Evolutionary conservation across 495 filamentous ascomycete genomes (phyloP).

Genomic region (Neurospora intermedia): DNA sequence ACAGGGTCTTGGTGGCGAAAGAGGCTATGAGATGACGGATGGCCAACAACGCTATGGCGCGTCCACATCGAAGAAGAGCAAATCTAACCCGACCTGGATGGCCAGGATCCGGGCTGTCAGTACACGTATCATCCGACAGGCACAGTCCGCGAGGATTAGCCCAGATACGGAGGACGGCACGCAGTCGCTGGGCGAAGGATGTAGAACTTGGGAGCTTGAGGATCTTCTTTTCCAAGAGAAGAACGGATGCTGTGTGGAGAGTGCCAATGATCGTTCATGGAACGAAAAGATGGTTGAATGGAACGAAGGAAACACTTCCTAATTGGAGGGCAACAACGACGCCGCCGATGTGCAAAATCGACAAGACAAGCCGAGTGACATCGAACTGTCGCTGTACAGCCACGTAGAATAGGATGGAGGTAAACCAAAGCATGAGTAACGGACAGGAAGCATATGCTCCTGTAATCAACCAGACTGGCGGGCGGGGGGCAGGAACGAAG

Average conservation of each 20-base stretch:
- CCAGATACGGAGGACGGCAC: background rate
- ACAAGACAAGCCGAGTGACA: background rate
- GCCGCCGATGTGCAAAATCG: background rate
- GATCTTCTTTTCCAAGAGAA: background rate
- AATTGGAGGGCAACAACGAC: background rate
- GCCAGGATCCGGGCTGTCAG: background rate
- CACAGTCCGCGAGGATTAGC: background rate
- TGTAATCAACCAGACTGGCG: background rate
- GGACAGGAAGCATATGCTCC: background rate
- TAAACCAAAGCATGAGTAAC: background rate
- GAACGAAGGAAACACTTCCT: constrained; percentile 2
- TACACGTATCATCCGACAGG: background rate
- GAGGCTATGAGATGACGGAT: background rate
- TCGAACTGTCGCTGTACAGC: background rate
- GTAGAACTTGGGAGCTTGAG: background rate
- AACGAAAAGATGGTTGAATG: background rate
- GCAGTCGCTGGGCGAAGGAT: background rate
- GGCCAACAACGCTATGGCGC: background rate
- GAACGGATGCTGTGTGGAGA: background rate
- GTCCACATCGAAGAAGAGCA: background rate
- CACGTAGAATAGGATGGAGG: background rate
- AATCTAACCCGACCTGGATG: background rate
- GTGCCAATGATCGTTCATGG: background rate
- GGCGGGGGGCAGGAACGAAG: background rate
- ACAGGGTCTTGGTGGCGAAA: background rate